A percentile compares a stretch with the other conserved stretches of the same genome.
phyloP scores from a whole-genome alignment of 768 basidiomycete species.

The Suillus paluster region DNA sequence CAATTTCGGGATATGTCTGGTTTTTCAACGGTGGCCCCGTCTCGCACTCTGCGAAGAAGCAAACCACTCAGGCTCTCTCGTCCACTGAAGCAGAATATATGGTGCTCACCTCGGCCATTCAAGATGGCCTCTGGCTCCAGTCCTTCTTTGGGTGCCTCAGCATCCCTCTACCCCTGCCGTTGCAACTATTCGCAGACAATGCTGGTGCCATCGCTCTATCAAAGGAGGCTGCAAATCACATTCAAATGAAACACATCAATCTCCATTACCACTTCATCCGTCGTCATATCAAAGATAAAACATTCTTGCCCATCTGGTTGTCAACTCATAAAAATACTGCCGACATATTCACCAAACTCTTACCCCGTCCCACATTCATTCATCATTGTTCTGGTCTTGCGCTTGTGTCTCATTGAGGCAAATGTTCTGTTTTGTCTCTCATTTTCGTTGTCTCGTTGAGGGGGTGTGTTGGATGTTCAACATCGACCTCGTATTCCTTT shows the following conservation, averaged over 20 bases:
- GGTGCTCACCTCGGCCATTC: neutral
- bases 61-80: slow-evolving; percentile 22
- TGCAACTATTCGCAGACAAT: neutral
- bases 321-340: neutral
- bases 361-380: slow-evolving; percentile 20
- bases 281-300: too few species aligned
- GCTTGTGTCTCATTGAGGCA: neutral
- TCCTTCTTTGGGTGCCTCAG: too few species aligned
- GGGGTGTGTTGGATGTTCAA: neutral
- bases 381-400: neutral
- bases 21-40: slow-evolving; percentile 23
- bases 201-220: neutral
- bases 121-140: neutral
- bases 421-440: too few species aligned
- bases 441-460: too few species aligned
- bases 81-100: slow-evolving; percentile 34
- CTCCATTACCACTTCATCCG: neutral
- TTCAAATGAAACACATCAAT: neutral
- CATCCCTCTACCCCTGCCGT: neutral
- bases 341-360: slow-evolving; percentile 4
- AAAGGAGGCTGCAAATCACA: neutral
- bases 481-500: too few species aligned
- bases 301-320: slow-evolving; percentile 2
- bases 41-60: slow-evolving; percentile 8
- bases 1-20: slow-evolving; percentile 25